These are phyloP conservation scores for Hsuehochloa calcarea DNA, from an alignment of 176 grass and related monocot genomes.

Conservation along the genomic window DNA sequence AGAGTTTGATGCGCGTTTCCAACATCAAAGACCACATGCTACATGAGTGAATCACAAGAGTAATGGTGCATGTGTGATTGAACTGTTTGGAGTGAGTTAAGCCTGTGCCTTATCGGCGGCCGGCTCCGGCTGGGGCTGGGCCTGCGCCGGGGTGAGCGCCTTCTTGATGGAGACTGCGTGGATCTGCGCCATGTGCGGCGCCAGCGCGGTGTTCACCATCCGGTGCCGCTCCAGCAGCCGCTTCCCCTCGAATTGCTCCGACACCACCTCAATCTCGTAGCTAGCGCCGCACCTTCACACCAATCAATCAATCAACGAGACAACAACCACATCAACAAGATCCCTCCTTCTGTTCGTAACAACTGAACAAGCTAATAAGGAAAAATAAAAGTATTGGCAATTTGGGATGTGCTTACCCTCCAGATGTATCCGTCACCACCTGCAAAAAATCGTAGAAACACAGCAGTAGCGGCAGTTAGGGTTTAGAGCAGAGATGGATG, in stretches of 20 bases:
- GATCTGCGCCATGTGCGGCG: conserved; percentile 81
- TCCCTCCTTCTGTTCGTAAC: not conserved
- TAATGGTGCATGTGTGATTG: not conserved
- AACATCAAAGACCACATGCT: not conserved
- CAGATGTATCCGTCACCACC: conserved; percentile 87
- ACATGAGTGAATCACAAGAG: not conserved
- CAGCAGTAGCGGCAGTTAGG: conserved; percentile 30
- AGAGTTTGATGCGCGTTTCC: not conserved
- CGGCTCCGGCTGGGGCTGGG: conserved; percentile 48
- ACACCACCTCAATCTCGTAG: conserved; percentile 90
- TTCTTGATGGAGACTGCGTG: conserved; percentile 98
- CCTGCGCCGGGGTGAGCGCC: conserved; percentile 80
- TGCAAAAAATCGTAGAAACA: conserved; percentile 30
- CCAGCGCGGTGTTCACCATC: conserved; percentile 84
- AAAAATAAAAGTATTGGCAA: not conserved
- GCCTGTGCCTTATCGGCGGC: conserved; percentile 44
- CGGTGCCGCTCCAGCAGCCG: conserved; percentile 89
- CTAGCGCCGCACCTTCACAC: conserved; percentile 75
- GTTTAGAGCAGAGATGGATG: conserved; percentile 16
- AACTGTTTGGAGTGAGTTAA: conserved; percentile 18
- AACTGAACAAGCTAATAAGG: not conserved
- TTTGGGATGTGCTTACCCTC: conserved; percentile 59
- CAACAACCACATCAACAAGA: not conserved
- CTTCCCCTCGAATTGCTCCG: conserved; percentile 94
- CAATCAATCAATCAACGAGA: not conserved